phyloP scores from a whole-genome alignment of 768 basidiomycete genomes.

The Boletus reticuloceps region DNA sequence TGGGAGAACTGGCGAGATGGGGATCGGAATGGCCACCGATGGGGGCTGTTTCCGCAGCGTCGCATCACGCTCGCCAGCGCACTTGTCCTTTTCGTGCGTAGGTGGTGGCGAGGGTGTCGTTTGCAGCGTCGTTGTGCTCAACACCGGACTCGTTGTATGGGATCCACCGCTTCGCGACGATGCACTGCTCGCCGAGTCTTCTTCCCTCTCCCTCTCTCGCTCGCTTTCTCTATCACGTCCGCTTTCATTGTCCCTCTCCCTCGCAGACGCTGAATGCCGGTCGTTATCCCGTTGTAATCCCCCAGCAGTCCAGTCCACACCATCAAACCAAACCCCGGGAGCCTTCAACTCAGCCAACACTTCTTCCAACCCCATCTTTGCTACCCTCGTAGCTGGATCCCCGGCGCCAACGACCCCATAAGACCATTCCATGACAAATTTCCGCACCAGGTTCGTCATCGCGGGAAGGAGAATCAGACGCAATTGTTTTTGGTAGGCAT shows the following conservation, averaged over 20 bases:
- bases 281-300: constrained; percentile 31
- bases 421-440: constrained; percentile 61
- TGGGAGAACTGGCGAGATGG: constrained; percentile 60
- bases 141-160: constrained; percentile 66
- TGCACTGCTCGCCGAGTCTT: constrained; percentile 46
- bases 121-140: constrained; percentile 70
- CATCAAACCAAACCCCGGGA: constrained; percentile 67
- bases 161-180: constrained; percentile 52
- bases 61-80: constrained; percentile 22
- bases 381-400: constrained; percentile 56
- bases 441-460: constrained; percentile 66
- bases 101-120: constrained; percentile 81
- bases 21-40: constrained; percentile 35
- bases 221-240: constrained; percentile 35
- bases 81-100: constrained; percentile 35
- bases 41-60: constrained; percentile 17
- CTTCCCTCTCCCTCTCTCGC: constrained; percentile 37
- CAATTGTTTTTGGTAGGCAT: constrained; percentile 57
- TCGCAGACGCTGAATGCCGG: constrained; percentile 34
- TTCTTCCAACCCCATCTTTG: constrained; percentile 59
- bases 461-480: constrained; percentile 59
- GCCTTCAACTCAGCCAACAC: constrained; percentile 56
- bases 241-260: constrained; percentile 10
- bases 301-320: constrained; percentile 56
- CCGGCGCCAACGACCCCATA: constrained; percentile 36